Base-by-base conservation (phyloP, 225 moss, liverwort and hornwort genomes). In the Rhytidiadelphus loreus region DNA sequence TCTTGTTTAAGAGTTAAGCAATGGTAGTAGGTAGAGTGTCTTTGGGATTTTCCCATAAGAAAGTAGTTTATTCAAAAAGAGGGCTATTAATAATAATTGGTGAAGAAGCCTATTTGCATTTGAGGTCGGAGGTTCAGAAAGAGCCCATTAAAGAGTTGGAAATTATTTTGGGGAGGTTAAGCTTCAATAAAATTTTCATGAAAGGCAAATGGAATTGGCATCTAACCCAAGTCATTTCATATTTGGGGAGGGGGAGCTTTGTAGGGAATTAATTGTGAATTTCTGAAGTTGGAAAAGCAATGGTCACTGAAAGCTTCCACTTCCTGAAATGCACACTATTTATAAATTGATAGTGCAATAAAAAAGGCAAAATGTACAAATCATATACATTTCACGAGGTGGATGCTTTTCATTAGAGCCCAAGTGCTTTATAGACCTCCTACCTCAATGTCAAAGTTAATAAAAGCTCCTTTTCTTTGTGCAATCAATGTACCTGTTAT, bases 161-260 rank as follows among this genome's bases (percentile, higher is more conserved):
- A 26, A 26, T 26, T 41, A 8, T 16, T 43, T 41, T 41, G 8
- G 15, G 1, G 26, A 26, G 1, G 9, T 26, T 71, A 5, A 9
- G 9, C 16, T 26, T 44, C 0, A 16, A 0, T 5, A 6, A 28
- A 28, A 0, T 44, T 44, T 72, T 0, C 1, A 29, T 29, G 17
- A 11, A 44, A 2, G 11, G 11, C 11, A 72, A 44, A 52, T 13
- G 2, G 8, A 76, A 21, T 52, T 52, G 13, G 6, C 13, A 33
- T 75, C 8, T 5, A 52, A 50, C 7, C 22, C 35, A 52, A 33
- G 1, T 8, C 0, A 0, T 50, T 52, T 75, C 5, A 13, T 75
- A 8, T 33, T 32, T 71, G n/a, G n/a, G n/a, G n/a, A n/a, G n/a
- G n/a, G n/a, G 11, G 15, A 72, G 4, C 17, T 18, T 44, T 10